Percentiles rank a stretch among this genome's conserved stretches.
phyloP scores from a whole-genome alignment of 345 rosid genomes.

The Mallotus nudiflorus region DNA sequence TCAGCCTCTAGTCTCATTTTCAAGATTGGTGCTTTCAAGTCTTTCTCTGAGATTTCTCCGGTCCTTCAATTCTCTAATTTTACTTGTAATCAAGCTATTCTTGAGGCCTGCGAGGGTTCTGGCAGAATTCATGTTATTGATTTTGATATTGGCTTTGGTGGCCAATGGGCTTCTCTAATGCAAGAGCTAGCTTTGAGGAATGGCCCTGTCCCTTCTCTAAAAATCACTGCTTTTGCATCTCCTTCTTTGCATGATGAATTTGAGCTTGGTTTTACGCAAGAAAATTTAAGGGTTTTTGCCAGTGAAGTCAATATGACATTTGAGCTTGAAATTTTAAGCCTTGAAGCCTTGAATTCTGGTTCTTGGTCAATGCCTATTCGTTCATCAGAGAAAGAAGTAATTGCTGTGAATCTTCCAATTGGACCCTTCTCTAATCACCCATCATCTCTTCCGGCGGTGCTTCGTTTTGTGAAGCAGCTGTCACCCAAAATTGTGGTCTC shows the following conservation, averaged over 20 bases:
- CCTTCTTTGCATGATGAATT: constrained; percentile 51
- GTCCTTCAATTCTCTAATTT: constrained; percentile 81
- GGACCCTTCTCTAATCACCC: constrained; percentile 57
- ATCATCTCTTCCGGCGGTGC: constrained; percentile 32
- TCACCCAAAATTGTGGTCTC: constrained; percentile 33
- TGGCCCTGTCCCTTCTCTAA: constrained; percentile 57
- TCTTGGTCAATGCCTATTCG: constrained; percentile 41
- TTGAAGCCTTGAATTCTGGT: constrained; percentile 55
- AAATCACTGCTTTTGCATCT: constrained; percentile 71
- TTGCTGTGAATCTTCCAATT: constrained; percentile 75
- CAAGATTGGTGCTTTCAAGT: constrained; percentile 78
- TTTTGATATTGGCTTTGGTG: constrained; percentile 86
- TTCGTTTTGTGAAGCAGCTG: constrained; percentile 27
- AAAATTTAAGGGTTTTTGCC: constrained; percentile 70
- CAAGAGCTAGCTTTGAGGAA: constrained; percentile 71
- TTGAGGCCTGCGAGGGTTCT: constrained; percentile 61
- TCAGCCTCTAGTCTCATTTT: constrained; percentile 55
- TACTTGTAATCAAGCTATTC: constrained; percentile 81
- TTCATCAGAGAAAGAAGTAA: constrained; percentile 46
- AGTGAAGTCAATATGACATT: constrained; percentile 64
- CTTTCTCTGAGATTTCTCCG: constrained; percentile 88
- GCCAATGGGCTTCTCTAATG: constrained; percentile 93
- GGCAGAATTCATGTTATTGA: constrained; percentile 74
- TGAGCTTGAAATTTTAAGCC: constrained; percentile 60
- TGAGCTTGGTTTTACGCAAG: constrained; percentile 68